Percentiles rank a stretch among this genome's conserved stretches.
Conservation (phyloP, 2,329 filamentous ascomycete genomes). For the Trichoderma cornu-damae region DNA sequence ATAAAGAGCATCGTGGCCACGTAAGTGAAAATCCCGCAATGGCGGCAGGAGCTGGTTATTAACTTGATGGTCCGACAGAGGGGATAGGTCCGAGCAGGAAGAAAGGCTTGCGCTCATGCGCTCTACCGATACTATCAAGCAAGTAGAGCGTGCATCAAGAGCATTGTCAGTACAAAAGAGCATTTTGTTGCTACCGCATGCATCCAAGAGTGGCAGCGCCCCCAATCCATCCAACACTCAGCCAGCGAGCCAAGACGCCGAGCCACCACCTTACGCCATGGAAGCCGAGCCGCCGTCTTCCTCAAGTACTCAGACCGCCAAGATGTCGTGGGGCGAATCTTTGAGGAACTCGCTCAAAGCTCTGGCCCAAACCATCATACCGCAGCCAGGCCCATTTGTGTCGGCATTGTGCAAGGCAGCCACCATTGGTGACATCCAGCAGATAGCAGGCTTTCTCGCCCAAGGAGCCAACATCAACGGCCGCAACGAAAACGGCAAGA, state of each 20-base stretch:
- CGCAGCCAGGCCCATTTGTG: conserved; percentile 36
- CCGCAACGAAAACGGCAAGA: conserved; percentile 34
- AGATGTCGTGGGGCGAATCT: conserved; percentile 25
- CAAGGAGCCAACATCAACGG: conserved; percentile 36
- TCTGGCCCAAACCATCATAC: conserved; percentile 29
- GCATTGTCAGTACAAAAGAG: conserved; percentile 21
- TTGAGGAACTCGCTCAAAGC: conserved; percentile 35
- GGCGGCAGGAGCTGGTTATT: not conserved
- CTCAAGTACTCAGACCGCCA: conserved; percentile 9
- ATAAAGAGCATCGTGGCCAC: conserved; percentile 24
- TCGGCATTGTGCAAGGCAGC: conserved; percentile 35
- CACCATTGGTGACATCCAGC: conserved; percentile 30
- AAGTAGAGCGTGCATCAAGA: conserved; percentile 22
- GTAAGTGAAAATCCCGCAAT: conserved; percentile 13
- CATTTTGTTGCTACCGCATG: conserved; percentile 18
- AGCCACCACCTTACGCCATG: conserved; percentile 26
- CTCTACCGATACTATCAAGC: conserved; percentile 22
- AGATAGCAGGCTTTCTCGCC: conserved; percentile 31
- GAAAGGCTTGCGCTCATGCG: conserved; percentile 21
- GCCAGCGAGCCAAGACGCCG: not conserved
- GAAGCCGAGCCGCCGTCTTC: conserved; percentile 14
- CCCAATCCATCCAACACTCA: conserved; percentile 21
- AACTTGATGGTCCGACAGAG: not conserved
- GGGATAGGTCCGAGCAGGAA: conserved; percentile 27
- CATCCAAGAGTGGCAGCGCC: not conserved